Base-by-base conservation (phyloP, 352 stramenopile species). In the Phytophthora pisi region DNA sequence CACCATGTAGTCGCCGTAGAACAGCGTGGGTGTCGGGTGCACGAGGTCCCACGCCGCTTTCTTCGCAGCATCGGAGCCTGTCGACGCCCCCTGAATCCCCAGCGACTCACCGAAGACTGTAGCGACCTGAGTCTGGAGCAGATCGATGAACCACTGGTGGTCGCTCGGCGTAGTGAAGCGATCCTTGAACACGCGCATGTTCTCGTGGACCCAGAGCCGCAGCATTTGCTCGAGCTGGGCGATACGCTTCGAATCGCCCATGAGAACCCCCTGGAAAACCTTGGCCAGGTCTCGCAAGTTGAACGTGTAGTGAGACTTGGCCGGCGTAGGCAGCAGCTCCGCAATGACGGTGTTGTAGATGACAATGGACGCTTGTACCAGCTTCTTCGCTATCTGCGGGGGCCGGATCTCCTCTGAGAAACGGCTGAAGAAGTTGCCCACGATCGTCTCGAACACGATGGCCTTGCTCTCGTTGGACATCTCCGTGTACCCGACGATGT, bases 1-100 rank as follows among this genome's bases (percentile, higher is more conserved):
- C 0, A 97, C 79, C 84, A 98, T 91, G 64, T 97, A 98, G 70
- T 98, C 96, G 8, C 89, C 93, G 57, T 93, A 98, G 53, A 98
- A 86, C 2, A 97, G 55, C 2, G 78, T 77, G 0, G 51, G 68
- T 0, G 61, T 78, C 13, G 85, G 85, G 31, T 92, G 79, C 4
- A 93, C 84, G 8, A 89, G 60, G 2, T 86, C 72, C 88, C 88
- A 96, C 3, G 75, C 78, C 3, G 72, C 70, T 51, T 74, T 70
- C 57, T 82, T 86, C n/a, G 65, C 51, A 8, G 60, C 52, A 9
- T 51, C 56, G 18, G 66, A 64, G 5, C 38, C 64, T 16, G 51
- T 58, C 0, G 59, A 40, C 43, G 71, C 38, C 13, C 24, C 53
- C 15, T 47, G 28, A 16, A 84, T 53, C 0, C 78, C 77, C 2